Base-by-base conservation (phyloP, 805 yeast species). In the Nakazawaea wickerhamii region DNA sequence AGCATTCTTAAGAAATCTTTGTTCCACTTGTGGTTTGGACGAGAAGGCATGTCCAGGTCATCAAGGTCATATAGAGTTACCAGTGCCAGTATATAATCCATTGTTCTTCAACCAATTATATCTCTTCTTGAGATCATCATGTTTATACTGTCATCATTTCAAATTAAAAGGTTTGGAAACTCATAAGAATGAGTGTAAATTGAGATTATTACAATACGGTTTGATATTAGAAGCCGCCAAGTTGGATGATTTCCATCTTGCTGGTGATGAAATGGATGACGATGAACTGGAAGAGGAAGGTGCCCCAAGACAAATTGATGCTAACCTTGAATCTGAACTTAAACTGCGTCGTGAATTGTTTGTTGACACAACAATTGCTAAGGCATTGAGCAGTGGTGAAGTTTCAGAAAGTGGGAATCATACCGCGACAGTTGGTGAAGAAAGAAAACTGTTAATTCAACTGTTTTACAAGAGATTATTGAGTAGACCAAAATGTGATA, bases 31-130 rank as follows among this genome's bases (percentile, higher is more conserved):
- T 75, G 96, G 98, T 15, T 71, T 91, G 48, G 96, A 90, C 60
- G 97, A 91, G 53, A 80, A 84, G 58, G 81, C 78, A 54, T 93
- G 99, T 68, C 97, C 97, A 4, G 99, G 99, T 36, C 99, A 93
- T 63, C 88, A 89, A 63, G 99, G 99, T 48, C 99, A 93, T 63
- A 89, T 93, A 50, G 97, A 91, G 61, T 73, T 93, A 50, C 99
- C 99, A 5, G 82, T 89, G 32, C 95, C 98, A 4, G 95, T 87
- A 34, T 93, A 88, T 70, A 91, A 88, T 60, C 98, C 99, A 15
- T 66, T 93, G 53, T 93, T 95, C 57, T 93, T 95, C 77, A 78
- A 80, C 57, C 97, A 91, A 64, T 70, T 93, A 72, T 93, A 82
- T 69, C 75, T 86, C 47, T 79, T 83, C 54, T 70, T 95, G 58